Percentiles rank a stretch among this genome's conserved stretches.
Conservation (phyloP, 345 rosid species). For the Eucalyptus fibrosa region DNA sequence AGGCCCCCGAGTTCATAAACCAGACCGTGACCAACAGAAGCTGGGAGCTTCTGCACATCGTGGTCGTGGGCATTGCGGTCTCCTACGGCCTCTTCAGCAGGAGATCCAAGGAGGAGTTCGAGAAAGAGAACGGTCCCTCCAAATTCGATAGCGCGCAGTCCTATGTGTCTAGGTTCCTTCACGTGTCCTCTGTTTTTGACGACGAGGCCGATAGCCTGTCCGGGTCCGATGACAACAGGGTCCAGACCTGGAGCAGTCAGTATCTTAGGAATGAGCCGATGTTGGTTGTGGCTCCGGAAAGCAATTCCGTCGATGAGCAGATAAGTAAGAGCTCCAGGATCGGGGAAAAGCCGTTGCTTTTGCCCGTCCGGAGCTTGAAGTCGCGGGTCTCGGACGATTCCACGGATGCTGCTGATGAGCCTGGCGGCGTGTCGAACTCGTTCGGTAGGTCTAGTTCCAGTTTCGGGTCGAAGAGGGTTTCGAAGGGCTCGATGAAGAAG, state of each 20-base stretch:
- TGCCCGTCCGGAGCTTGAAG: constrained; percentile 83
- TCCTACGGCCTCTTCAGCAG: constrained; percentile 94
- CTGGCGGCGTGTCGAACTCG: not conserved
- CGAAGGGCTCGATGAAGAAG: not conserved
- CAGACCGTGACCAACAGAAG: constrained; percentile 44
- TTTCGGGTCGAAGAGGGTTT: constrained; percentile 23
- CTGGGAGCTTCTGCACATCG: constrained; percentile 91
- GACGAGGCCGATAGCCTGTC: constrained; percentile 36
- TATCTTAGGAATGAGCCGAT: constrained; percentile 49
- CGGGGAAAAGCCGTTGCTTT: constrained; percentile 58
- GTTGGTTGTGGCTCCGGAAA: constrained; percentile 32
- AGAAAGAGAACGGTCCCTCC: constrained; percentile 17
- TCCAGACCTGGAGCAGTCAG: constrained; percentile 67
- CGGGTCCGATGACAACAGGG: constrained; percentile 12
- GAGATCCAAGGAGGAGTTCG: constrained; percentile 36
- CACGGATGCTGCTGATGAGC: constrained; percentile 2
- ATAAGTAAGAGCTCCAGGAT: constrained; percentile 10
- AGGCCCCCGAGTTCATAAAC: constrained; percentile 77
- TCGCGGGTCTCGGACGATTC: constrained; percentile 27
- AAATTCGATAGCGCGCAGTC: constrained; percentile 48
- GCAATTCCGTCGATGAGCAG: constrained; percentile 21
- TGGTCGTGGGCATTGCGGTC: constrained; percentile 91
- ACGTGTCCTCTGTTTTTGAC: constrained; percentile 79
- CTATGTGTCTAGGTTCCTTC: constrained; percentile 65
- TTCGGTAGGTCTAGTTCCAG: constrained; percentile 1